These are phyloP conservation scores for Nakazawaea siamensis DNA, from an alignment of 805 yeast species.

Conservation along the genomic window DNA sequence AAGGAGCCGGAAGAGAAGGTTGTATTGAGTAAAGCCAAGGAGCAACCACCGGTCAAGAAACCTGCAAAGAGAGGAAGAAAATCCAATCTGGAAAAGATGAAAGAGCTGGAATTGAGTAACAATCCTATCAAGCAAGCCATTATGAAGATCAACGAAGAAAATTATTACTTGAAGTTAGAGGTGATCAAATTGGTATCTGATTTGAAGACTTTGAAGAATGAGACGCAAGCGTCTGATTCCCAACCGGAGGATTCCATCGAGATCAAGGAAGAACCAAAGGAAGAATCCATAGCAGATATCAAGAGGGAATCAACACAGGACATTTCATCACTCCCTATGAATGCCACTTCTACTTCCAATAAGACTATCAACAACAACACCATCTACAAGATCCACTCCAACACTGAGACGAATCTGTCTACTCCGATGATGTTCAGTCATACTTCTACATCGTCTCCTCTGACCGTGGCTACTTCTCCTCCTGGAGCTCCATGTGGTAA, in stretches of 20 bases:
- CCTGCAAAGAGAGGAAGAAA: constrained; percentile 10
- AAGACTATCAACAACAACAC: constrained; percentile 9
- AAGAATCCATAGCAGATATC: neutral
- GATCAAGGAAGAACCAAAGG: neutral
- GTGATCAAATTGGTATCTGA: constrained; percentile 36
- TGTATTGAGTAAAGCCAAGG: neutral
- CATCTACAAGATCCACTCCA: constrained; percentile 7
- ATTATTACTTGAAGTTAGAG: constrained; percentile 32
- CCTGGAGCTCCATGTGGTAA: constrained; percentile 7
- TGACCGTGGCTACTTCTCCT: constrained; percentile 6
- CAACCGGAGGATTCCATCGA: too few relatives aligned
- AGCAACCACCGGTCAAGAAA: constrained; percentile 1
- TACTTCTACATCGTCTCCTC: constrained; percentile 5
- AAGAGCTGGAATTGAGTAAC: constrained; percentile 8
- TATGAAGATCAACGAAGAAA: constrained; percentile 35
- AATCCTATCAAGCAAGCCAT: constrained; percentile 31
- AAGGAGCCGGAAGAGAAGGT: neutral
- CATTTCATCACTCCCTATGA: constrained; percentile 6
- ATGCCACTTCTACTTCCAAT: constrained; percentile 4
- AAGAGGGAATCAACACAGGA: constrained; percentile 1
- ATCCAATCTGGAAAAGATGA: constrained; percentile 5
- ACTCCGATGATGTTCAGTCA: constrained; percentile 6
- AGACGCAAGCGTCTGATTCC: constrained; percentile 11
- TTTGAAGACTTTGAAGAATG: constrained; percentile 26
- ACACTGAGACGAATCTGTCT: constrained; percentile 3